Evolutionary conservation across 768 basidiomycete genomes (phyloP), one percentile per base, ranked within the genome.

Genomic region (Mycena crocata): DNA sequence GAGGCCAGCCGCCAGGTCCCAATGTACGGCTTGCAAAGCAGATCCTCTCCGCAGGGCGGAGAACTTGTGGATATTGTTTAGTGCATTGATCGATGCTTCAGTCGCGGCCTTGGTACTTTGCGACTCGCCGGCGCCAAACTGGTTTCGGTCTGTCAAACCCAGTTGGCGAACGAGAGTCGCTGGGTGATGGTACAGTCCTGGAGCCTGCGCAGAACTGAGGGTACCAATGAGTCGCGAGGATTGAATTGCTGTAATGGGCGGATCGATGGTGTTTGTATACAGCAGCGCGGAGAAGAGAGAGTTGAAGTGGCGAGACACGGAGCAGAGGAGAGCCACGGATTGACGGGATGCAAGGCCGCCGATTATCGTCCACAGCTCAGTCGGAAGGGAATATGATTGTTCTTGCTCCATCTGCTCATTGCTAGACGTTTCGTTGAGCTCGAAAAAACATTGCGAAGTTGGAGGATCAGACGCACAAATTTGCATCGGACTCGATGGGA

Each of bases 301-400:
- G 48, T 23, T 42, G 21, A 62, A 64, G 42, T 37, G 42, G 14
- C 23, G 68, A 15, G 63, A 65, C 10, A 69, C 63, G 40, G 31
- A 23, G 37, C 63, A 69, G n/a, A 69, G 54, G n/a, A 24, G 28
- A 10, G 55, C 46, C 15, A 69, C 19, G 17, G 59, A 57, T 50
- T 61, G 31, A 5, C 68, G 45, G 19, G 63, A 37, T 13, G 48
- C 28, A 23, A 57, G 65, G 40, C 45, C 21, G 0, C 54, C 62
- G 30, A 65, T 57, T 24, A 62, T 54, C 17, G 35, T 15, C 54
- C 55, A 64, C 5, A 69, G 48, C 14, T 65, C 68, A 6, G 31
- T 34, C 9, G 24, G 32, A 23, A 23, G n/a, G 32, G n/a, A 32
- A 21, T 52, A n/a, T 5, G 39, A 26, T 24, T 37, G 6, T 2